Evolutionary conservation across 768 basidiomycete genomes (phyloP).

Genomic region (Butyriboletus loyo): DNA sequence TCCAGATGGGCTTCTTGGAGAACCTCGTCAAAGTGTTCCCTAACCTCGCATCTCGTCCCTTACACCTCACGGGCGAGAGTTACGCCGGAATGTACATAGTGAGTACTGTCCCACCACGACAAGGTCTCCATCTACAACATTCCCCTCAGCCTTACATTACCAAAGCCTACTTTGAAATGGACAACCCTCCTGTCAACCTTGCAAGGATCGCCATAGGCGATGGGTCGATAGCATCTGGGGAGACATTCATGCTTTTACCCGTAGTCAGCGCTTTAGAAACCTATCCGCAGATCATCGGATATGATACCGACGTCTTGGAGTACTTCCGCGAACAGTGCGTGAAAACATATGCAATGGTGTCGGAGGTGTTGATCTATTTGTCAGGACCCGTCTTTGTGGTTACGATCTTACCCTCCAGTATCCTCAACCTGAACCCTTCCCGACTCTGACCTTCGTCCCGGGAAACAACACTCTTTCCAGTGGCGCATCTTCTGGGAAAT

Average conservation of each 20-base stretch:
- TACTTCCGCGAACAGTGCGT: conserved; percentile 70
- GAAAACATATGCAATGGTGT: neutral
- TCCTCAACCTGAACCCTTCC: conserved; percentile 56
- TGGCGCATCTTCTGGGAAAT: conserved; percentile 3
- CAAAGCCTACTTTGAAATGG: conserved; percentile 63
- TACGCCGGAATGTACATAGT: conserved; percentile 75
- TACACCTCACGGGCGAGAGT: conserved; percentile 69
- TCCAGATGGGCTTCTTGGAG: conserved; percentile 64
- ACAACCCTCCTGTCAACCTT: conserved; percentile 64
- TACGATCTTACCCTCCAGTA: conserved; percentile 68
- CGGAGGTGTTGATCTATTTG: neutral
- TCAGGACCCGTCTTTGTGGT: conserved; percentile 59
- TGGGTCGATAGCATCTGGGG: conserved; percentile 51
- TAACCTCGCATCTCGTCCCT: conserved; percentile 59
- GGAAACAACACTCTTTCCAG: conserved; percentile 13
- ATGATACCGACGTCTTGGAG: conserved; percentile 60
- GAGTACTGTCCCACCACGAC: conserved; percentile 18
- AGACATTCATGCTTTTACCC: conserved; percentile 51
- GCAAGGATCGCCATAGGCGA: conserved; percentile 71
- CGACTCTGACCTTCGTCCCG: conserved; percentile 24
- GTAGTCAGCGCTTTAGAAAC: conserved; percentile 64
- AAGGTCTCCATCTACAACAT: neutral
- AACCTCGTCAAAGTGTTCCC: conserved; percentile 79
- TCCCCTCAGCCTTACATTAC: conserved; percentile 64
- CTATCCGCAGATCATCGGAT: conserved; percentile 73